Conservation (phyloP, 306 rosid species). For the Lablab purpureus region DNA sequence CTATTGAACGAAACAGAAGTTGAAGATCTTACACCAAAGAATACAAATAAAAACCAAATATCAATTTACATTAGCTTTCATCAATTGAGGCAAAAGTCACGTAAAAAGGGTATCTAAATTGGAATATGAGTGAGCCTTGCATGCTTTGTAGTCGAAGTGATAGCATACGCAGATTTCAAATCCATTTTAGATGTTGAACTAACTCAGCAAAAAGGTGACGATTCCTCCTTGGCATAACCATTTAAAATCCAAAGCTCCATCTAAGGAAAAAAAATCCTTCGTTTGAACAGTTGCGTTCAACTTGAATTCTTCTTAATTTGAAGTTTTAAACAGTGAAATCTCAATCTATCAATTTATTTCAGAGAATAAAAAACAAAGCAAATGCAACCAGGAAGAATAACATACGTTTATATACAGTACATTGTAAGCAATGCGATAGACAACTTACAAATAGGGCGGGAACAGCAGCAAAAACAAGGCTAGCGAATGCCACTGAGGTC, state of each 20-base stretch:
- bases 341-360: neutral
- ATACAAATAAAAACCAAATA: neutral
- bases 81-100: neutral
- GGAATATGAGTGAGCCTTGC: constrained; percentile 8
- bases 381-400: neutral
- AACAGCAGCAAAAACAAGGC: constrained; percentile 86
- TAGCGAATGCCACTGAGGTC: constrained; percentile 88
- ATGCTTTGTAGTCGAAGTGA: neutral
- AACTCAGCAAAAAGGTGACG: neutral
- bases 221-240: constrained; percentile 16
- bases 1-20: constrained; percentile 28
- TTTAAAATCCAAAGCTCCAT: constrained; percentile 9
- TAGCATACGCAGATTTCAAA: neutral
- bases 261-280: neutral
- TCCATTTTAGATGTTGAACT: constrained; percentile 1
- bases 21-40: neutral
- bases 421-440: constrained; percentile 21
- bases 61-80: neutral
- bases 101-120: neutral
- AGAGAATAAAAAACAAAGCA: neutral
- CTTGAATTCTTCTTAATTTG: neutral
- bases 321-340: constrained; percentile 3
- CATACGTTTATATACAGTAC: neutral
- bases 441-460: constrained; percentile 83
- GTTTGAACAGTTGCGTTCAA: neutral